phyloP scores from a whole-genome alignment of 257 asterid genomes.

The Perilla frutescens region DNA sequence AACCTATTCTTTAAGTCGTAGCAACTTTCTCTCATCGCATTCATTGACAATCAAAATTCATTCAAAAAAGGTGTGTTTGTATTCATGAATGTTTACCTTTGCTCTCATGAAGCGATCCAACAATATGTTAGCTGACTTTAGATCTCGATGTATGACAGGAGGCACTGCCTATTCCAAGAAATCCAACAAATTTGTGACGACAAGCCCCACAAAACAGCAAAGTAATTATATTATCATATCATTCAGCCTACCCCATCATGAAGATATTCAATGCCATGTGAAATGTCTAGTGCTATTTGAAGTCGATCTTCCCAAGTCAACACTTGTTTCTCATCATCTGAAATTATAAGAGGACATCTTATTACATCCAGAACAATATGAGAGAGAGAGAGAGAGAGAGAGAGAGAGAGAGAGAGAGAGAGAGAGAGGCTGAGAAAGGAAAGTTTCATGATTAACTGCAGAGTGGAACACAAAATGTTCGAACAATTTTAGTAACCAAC shows the following conservation, averaged over 20 bases:
- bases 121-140: slow-evolving; percentile 89
- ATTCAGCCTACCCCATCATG: slow-evolving; percentile 88
- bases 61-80: slow-evolving; percentile 2
- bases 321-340: slow-evolving; percentile 65
- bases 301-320: slow-evolving; percentile 92
- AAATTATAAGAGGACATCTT: slow-evolving; percentile 26
- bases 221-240: slow-evolving; percentile 1
- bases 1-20: neutral
- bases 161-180: slow-evolving; percentile 82
- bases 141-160: slow-evolving; percentile 89
- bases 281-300: slow-evolving; percentile 88
- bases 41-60: slow-evolving; percentile 6
- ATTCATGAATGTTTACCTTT: slow-evolving; percentile 54
- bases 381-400: slow-evolving; percentile 12
- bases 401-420: slow-evolving; percentile 30
- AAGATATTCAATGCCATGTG: slow-evolving; percentile 96
- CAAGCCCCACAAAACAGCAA: slow-evolving; percentile 16
- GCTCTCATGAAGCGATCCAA: slow-evolving; percentile 85
- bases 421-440: slow-evolving; percentile 25
- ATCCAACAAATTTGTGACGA: slow-evolving; percentile 29
- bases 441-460: slow-evolving; percentile 7
- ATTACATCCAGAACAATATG: slow-evolving; percentile 26
- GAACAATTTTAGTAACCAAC: neutral
- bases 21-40: neutral
- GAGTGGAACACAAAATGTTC: neutral